phyloP scores from a whole-genome alignment of 1,284 basidiomycete genomes.

The Ustilago hordei region DNA sequence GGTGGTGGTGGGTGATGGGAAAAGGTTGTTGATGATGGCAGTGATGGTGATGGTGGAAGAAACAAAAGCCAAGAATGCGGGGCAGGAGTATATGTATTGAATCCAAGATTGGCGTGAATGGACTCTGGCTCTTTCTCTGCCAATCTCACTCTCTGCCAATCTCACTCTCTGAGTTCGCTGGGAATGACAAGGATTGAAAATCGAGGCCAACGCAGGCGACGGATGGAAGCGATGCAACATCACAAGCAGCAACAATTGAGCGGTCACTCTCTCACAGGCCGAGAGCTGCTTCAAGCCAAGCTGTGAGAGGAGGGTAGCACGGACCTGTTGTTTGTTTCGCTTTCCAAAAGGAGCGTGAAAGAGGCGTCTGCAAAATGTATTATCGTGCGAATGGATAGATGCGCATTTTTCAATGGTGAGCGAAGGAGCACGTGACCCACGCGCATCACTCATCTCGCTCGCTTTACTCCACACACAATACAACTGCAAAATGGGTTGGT shows the following conservation, averaged over 20 bases:
- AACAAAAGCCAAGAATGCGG: constrained; percentile 10
- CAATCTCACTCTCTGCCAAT: not conserved
- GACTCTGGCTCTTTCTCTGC: constrained; percentile 1
- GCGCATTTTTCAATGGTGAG: too few species aligned
- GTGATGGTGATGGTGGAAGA: constrained; percentile 13
- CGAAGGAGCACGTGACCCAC: not conserved
- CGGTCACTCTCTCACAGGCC: not conserved
- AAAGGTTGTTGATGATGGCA: not conserved
- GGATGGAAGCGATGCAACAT: not conserved
- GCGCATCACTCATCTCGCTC: not conserved
- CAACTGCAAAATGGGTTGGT: too few species aligned
- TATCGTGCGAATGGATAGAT: too few species aligned
- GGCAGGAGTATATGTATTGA: constrained; percentile 30
- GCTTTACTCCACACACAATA: not conserved
- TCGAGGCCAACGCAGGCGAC: not conserved
- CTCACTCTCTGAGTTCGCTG: not conserved
- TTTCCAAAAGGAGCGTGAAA: constrained; percentile 50
- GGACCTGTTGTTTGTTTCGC: not conserved
- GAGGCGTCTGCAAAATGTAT: constrained; percentile 1
- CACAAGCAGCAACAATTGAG: not conserved
- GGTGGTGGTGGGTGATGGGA: not conserved
- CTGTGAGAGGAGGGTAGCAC: not conserved
- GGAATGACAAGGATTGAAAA: not conserved
- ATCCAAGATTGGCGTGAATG: constrained; percentile 20
- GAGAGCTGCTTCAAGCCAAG: not conserved